Conservation (phyloP, 768 basidiomycete genomes). For the Serendipita vermifera region DNA sequence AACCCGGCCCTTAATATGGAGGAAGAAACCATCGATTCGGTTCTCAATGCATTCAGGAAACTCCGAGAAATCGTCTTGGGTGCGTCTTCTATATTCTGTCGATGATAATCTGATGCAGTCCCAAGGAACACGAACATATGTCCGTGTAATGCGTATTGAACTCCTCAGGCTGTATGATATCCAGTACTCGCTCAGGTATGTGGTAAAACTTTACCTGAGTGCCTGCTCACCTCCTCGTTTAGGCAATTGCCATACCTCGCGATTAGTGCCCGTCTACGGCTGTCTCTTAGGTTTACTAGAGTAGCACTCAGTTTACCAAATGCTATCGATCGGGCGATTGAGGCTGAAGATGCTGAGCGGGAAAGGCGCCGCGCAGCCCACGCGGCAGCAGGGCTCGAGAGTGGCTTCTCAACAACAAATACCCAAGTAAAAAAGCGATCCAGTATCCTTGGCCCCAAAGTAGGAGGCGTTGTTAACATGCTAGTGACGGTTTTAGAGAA, state of each 20-base stretch:
- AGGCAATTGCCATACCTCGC: constrained; percentile 60
- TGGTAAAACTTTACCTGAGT: background rate
- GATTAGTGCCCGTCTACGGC: constrained; percentile 56
- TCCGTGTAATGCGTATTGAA: constrained; percentile 58
- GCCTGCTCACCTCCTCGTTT: background rate
- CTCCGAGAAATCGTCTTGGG: constrained; percentile 66
- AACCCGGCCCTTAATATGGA: constrained; percentile 65
- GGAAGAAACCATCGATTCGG: constrained; percentile 64
- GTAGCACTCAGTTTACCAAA: constrained; percentile 65
- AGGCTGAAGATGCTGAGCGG: constrained; percentile 23
- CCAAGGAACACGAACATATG: constrained; percentile 64
- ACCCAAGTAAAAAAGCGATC: constrained; percentile 12
- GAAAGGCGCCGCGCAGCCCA: background rate
- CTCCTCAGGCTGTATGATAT: constrained; percentile 70
- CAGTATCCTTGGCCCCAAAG: constrained; percentile 10
- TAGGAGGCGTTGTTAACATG: constrained; percentile 12
- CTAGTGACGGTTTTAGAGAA: constrained; percentile 13
- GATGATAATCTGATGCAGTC: constrained; percentile 11
- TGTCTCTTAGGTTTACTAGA: constrained; percentile 64
- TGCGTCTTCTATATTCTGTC: constrained; percentile 24
- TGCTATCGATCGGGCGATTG: constrained; percentile 56
- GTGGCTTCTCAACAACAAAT: constrained; percentile 9
- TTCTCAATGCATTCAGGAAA: constrained; percentile 54
- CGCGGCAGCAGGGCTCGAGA: background rate
- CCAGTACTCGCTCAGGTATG: constrained; percentile 55